Evolutionary conservation across 2,329 filamentous ascomycete species (phyloP).

Genomic region (Penicillium sp.): DNA sequence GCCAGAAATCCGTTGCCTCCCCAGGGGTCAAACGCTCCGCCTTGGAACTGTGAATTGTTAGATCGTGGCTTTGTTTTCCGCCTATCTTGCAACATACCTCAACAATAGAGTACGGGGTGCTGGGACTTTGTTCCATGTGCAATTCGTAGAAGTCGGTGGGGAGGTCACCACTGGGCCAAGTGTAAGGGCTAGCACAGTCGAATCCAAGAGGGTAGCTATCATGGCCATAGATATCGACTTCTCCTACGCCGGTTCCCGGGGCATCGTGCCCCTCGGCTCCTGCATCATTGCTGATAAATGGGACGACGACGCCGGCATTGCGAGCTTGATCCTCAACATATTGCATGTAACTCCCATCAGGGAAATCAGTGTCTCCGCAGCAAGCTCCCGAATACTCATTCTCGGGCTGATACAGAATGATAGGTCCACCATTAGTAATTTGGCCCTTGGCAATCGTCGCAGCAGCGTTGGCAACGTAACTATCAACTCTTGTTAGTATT

Average conservation of each 20-base stretch:
- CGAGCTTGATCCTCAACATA: constrained; percentile 69
- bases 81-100: constrained; percentile 43
- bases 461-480: constrained; percentile 63
- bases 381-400: constrained; percentile 70
- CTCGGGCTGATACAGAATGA: constrained; percentile 78
- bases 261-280: constrained; percentile 61
- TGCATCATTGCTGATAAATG: constrained; percentile 74
- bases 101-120: constrained; percentile 64
- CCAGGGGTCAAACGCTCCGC: constrained; percentile 72
- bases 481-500: constrained; percentile 24
- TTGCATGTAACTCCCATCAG: constrained; percentile 67
- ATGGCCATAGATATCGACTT: constrained; percentile 66
- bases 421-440: constrained; percentile 78
- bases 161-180: constrained; percentile 59
- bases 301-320: constrained; percentile 69
- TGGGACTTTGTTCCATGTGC: constrained; percentile 63
- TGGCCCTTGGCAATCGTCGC: constrained; percentile 70
- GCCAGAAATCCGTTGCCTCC: constrained; percentile 69
- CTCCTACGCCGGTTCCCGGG: constrained; percentile 59
- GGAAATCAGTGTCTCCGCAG: constrained; percentile 54
- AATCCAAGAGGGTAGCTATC: constrained; percentile 61
- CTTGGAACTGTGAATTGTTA: constrained; percentile 59
- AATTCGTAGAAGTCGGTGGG: constrained; percentile 56
- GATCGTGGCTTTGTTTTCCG: background rate
- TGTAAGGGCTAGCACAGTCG: constrained; percentile 54